These are phyloP conservation scores for sunflower (Helianthus annuus) DNA, from an alignment of 129 eudicot genomes.

Conservation along the genomic window HanXRQr2.0-SUNRISE NC_035435.2:155543924-155544423, in stretches of 20 bases:
- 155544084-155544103: neutral
- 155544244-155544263: neutral
- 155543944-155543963: constrained; percentile 1
- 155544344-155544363: constrained; percentile 89
- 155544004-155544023: neutral
- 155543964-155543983: constrained; percentile 17
- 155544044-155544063: neutral
- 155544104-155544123: neutral
- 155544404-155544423: constrained; percentile 99
- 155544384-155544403: constrained; percentile 98
- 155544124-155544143: neutral
- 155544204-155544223: neutral
- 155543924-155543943: constrained; percentile 21
- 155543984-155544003: constrained; percentile 19
- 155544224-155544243: neutral
- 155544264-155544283: neutral
- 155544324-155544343: constrained; percentile 98
- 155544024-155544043: neutral
- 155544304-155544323: constrained; percentile 96
- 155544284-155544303: constrained; percentile 77
- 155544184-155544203: no score
- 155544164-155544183: constrained; percentile 13
- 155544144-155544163: neutral
- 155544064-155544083: neutral
- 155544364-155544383: constrained; percentile 73